A percentile compares a stretch with the other conserved stretches of the same genome.
Evolutionary conservation across 2,329 filamentous ascomycete genomes (phyloP).

Genomic region (Chaetomiaceae sp.): DNA sequence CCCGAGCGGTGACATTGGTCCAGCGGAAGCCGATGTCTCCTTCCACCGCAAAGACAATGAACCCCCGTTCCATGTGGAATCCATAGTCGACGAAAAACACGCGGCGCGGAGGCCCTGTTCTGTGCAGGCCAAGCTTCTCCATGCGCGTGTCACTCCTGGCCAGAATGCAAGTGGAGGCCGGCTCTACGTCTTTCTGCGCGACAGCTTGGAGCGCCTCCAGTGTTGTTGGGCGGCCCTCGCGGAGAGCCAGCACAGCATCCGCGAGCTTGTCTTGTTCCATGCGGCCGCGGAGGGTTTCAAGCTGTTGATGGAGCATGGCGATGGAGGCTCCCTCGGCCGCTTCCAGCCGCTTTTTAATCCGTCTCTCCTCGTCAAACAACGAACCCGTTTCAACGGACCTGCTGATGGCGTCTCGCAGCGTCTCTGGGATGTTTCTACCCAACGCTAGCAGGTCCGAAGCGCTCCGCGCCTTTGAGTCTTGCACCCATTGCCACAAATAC

Average conservation of each 20-base stretch:
- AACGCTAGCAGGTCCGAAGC: neutral
- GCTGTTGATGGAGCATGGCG: too few species aligned
- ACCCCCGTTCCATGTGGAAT: neutral
- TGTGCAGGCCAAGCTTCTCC: neutral
- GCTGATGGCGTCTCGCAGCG: neutral
- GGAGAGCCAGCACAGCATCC: too few species aligned
- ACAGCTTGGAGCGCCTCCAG: too few species aligned
- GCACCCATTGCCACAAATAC: neutral
- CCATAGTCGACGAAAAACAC: neutral
- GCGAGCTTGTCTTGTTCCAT: too few species aligned
- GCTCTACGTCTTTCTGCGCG: too few species aligned
- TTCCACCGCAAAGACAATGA: too few species aligned
- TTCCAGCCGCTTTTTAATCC: neutral
- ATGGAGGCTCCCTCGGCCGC: neutral
- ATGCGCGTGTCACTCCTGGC: neutral
- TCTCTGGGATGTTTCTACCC: neutral
- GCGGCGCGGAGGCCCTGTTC: neutral
- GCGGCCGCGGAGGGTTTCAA: too few species aligned
- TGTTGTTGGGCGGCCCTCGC: too few species aligned
- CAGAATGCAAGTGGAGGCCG: neutral
- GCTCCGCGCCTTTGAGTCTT: neutral
- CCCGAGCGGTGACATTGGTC: too few species aligned
- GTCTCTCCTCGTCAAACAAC: neutral
- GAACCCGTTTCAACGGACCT: neutral
- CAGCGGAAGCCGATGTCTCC: too few species aligned